Evolutionary conservation across 371 early-diverging fungal species (phyloP).

Genomic region (Mucor saturninus): DNA sequence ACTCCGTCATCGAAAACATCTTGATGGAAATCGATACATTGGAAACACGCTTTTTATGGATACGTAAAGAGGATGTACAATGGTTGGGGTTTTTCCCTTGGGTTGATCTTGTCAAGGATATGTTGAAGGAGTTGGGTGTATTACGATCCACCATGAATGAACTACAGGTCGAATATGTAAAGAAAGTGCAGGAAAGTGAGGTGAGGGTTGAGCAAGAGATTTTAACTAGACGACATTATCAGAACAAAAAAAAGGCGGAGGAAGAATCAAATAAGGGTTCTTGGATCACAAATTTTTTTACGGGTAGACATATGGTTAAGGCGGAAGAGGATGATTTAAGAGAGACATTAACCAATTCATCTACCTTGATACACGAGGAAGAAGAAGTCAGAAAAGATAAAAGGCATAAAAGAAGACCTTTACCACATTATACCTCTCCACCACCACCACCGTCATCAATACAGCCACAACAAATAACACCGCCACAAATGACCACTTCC

Average conservation of each 20-base stretch:
- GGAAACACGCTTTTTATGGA: constrained; percentile 56
- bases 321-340: background rate
- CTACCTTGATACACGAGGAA: constrained; percentile 2
- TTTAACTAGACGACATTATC: constrained; percentile 22
- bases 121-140: constrained; percentile 64
- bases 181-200: constrained; percentile 54
- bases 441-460: no score
- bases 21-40: constrained; percentile 62
- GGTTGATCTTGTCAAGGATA: constrained; percentile 58
- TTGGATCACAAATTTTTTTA: constrained; percentile 36
- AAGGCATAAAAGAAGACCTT: background rate
- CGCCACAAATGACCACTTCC: constrained; percentile 11
- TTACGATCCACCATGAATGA: constrained; percentile 67
- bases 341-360: constrained; percentile 10
- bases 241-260: no score
- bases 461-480: background rate
- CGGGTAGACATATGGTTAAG: background rate
- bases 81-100: constrained; percentile 54
- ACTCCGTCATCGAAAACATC: constrained; percentile 72
- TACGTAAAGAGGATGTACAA: constrained; percentile 22
- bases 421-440: background rate
- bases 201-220: constrained; percentile 55
- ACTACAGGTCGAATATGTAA: constrained; percentile 68
- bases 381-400: background rate
- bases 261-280: constrained; percentile 5